Percentiles rank a stretch among this genome's conserved stretches.
These are phyloP conservation scores for Scheffersomyces lignicola DNA, from an alignment of 1,139 yeast species.

Conservation along the genomic window DNA sequence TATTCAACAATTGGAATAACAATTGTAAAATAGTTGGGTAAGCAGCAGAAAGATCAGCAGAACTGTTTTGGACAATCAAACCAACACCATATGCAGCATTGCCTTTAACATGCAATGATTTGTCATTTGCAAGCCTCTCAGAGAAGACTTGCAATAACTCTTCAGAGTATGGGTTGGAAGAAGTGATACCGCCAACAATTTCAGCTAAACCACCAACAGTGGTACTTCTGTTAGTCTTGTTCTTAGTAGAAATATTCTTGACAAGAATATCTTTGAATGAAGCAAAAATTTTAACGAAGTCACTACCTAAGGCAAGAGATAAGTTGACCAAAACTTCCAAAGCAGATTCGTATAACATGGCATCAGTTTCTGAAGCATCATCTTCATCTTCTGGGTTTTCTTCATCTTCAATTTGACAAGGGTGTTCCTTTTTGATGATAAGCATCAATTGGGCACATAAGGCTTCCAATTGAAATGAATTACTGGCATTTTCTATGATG, in stretches of 20 bases:
- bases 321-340: slow-evolving; percentile 81
- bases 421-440: slow-evolving; percentile 76
- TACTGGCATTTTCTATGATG: slow-evolving; percentile 55
- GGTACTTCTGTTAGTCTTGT: slow-evolving; percentile 74
- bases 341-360: slow-evolving; percentile 79
- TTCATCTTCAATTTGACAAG: slow-evolving; percentile 67
- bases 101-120: slow-evolving; percentile 87
- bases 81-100: slow-evolving; percentile 98
- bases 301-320: slow-evolving; percentile 71
- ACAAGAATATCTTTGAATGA: slow-evolving; percentile 70
- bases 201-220: slow-evolving; percentile 92
- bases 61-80: slow-evolving; percentile 61
- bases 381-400: slow-evolving; percentile 56
- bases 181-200: slow-evolving; percentile 73
- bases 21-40: slow-evolving; percentile 73
- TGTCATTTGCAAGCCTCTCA: slow-evolving; percentile 70
- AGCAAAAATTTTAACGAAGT: slow-evolving; percentile 70
- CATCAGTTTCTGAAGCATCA: slow-evolving; percentile 86
- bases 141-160: slow-evolving; percentile 71
- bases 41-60: slow-evolving; percentile 57
- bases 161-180: slow-evolving; percentile 63
- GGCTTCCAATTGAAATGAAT: slow-evolving; percentile 60
- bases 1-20: slow-evolving; percentile 74
- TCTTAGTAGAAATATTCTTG: slow-evolving; percentile 61
- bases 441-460: slow-evolving; percentile 70